Evolutionary conservation across 495 filamentous ascomycete species (phyloP), one percentile per base, ranked within the genome.

Genomic region (Penicillium egyptiacum): DNA sequence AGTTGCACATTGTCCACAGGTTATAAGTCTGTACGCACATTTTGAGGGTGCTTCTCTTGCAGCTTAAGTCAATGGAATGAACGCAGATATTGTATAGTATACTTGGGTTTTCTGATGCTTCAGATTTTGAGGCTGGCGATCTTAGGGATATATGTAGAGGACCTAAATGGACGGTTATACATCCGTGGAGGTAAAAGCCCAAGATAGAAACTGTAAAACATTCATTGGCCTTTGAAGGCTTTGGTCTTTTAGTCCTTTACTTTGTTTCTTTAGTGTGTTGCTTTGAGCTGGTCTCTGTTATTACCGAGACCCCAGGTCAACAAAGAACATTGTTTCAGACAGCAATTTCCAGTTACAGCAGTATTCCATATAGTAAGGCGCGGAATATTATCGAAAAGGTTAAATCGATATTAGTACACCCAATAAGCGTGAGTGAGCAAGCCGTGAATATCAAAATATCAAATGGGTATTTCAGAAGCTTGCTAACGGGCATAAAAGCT

Each of bases 11-110:
- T 4, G 4, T 22, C 50, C 50, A 53, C 6, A 14, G 0, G 16
- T 41, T 5, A 20, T 53, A 53, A 9, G 40, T 26, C 25, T 53
- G 50, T 14, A 53, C 6, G 6, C 50, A 53, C 50, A 53, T 53
- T 8, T 20, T 53, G 31, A 28, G 3, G 12, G 8, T 7, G 2
- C 5, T 17, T 25, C 25, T 14, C 11, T 14, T 10, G 16, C 30
- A 11, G 14, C 16, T 17, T 11, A 30, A 12, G 19, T 20, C 12
- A 23, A 43, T 17, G 16, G 6, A 17, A 39, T 0, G n/a, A 17
- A 17, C 2, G 0, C n/a, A 8, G 35, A 39, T 8, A n/a, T 1
- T 0, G 35, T 39, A 17, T 39, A 39, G n/a, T 17, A 39, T 17
- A 9, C 35, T 17, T n/a, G 7, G 16, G 35, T 16, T 8, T 37